Evolutionary conservation across 1,284 basidiomycete genomes (phyloP).

Genomic region (Puccinia brachypodii): DNA sequence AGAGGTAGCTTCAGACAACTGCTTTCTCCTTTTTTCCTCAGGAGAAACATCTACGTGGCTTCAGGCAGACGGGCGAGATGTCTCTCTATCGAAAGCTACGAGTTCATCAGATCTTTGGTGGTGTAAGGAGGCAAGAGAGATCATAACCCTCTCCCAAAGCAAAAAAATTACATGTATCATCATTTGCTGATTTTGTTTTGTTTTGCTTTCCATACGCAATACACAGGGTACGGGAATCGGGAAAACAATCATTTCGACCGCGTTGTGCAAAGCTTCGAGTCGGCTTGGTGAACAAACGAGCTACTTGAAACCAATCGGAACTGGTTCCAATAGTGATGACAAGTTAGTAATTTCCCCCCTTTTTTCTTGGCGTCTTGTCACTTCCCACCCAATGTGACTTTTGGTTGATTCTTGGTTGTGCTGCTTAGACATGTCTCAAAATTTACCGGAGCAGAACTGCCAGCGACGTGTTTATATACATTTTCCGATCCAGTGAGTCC

Average conservation of each 20-base stretch:
- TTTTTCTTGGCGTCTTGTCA: constrained; percentile 61
- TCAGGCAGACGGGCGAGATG: constrained; percentile 50
- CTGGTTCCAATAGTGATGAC: constrained; percentile 69
- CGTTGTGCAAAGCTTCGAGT: constrained; percentile 71
- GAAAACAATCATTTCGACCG: constrained; percentile 83
- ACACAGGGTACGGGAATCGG: constrained; percentile 71
- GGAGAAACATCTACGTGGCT: neutral
- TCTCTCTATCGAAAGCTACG: constrained; percentile 74
- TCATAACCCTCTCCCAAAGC: neutral
- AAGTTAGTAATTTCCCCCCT: too few relatives aligned
- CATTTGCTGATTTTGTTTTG: neutral
- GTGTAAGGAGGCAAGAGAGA: constrained; percentile 44
- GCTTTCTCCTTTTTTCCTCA: too few relatives aligned
- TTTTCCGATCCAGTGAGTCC: constrained; percentile 89
- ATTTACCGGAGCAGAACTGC: constrained; percentile 63
- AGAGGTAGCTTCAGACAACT: neutral
- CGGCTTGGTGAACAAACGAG: constrained; percentile 62
- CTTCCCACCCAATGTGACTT: neutral
- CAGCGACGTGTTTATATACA: constrained; percentile 73
- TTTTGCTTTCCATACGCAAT: too few relatives aligned
- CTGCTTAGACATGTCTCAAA: constrained; percentile 68
- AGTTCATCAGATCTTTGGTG: constrained; percentile 82
- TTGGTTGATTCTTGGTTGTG: constrained; percentile 33
- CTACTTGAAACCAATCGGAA: constrained; percentile 89
- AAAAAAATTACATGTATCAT: constrained; percentile 57